Percentiles rank a stretch among this genome's conserved stretches.
phyloP scores from a whole-genome alignment of 768 basidiomycete genomes.

The Sporobolomyces pararoseus region DNA sequence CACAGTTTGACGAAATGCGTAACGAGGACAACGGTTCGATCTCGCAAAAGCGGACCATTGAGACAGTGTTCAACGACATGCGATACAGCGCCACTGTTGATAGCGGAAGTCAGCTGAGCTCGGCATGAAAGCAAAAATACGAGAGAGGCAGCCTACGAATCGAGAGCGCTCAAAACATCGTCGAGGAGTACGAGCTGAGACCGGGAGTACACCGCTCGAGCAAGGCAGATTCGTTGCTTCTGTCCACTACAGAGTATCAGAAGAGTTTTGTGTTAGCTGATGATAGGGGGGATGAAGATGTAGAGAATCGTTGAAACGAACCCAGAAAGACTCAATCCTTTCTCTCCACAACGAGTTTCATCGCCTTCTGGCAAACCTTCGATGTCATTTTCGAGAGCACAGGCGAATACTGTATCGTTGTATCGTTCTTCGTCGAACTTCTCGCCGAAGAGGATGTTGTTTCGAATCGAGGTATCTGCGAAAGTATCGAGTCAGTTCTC shows the following conservation, averaged over 20 bases:
- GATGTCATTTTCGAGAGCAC: conserved; percentile 67
- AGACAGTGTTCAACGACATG: conserved; percentile 55
- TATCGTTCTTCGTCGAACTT: conserved; percentile 64
- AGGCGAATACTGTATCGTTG: conserved; percentile 65
- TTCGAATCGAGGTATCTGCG: conserved; percentile 60
- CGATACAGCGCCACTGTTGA: conserved; percentile 56
- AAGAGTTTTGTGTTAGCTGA: too few species aligned
- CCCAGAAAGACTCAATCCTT: conserved; percentile 28
- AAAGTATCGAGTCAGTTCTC: neutral
- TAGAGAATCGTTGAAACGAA: neutral
- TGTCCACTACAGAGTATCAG: conserved; percentile 19
- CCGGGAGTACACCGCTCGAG: conserved; percentile 82
- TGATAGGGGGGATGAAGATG: neutral
- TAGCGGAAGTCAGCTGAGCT: neutral
- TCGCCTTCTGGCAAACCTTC: conserved; percentile 65
- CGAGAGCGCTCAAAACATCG: conserved; percentile 42
- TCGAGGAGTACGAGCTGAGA: conserved; percentile 53
- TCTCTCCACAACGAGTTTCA: conserved; percentile 54
- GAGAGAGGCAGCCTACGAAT: conserved; percentile 65
- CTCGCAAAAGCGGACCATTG: conserved; percentile 61
- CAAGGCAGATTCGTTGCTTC: conserved; percentile 56
- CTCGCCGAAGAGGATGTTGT: conserved; percentile 67
- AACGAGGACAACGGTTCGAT: conserved; percentile 64
- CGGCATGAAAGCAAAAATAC: neutral
- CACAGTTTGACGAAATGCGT: conserved; percentile 50